A percentile compares a stretch with the other conserved stretches of the same genome.
Conservation (phyloP, 257 asterid genomes). For the Perilla frutescens region DNA sequence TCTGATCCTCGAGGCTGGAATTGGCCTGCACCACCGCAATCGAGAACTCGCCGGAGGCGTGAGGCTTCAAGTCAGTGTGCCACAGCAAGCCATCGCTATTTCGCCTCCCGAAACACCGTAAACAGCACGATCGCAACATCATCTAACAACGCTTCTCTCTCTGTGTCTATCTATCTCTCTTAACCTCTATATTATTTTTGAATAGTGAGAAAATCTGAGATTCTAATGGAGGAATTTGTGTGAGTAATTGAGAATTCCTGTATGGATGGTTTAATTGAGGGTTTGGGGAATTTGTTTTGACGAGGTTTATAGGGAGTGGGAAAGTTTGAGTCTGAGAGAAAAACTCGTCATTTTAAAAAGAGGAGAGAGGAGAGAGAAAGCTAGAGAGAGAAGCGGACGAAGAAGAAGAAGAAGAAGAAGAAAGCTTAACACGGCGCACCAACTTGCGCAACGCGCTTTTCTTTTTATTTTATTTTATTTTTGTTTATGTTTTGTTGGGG, state of each 20-base stretch:
- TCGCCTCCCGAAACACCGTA: slow-evolving; percentile 63
- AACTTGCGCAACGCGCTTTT: slow-evolving; percentile 43
- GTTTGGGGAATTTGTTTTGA: slow-evolving; percentile 9
- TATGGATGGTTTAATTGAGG: background rate
- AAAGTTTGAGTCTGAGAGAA: background rate
- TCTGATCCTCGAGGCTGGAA: slow-evolving; percentile 87
- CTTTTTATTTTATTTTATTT: background rate
- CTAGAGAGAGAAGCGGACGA: background rate
- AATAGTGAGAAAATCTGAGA: no score
- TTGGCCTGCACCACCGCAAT: slow-evolving; percentile 97
- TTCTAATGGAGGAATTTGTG: no score
- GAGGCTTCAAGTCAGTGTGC: slow-evolving; percentile 85
- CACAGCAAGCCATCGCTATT: slow-evolving; percentile 78
- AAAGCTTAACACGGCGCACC: slow-evolving; percentile 38
- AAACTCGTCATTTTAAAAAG: slow-evolving; percentile 35
- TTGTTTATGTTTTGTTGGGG: background rate
- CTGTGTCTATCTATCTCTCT: background rate
- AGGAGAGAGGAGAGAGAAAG: background rate
- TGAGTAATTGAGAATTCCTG: background rate
- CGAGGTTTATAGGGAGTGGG: slow-evolving; percentile 32
- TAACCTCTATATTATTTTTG: no score
- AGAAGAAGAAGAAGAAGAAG: background rate
- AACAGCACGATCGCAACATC: slow-evolving; percentile 76
- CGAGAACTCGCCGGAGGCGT: slow-evolving; percentile 86
- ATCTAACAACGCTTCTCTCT: background rate